Conservation (phyloP, 2,329 filamentous ascomycete genomes). For the Aspergillus versicolor region DNA sequence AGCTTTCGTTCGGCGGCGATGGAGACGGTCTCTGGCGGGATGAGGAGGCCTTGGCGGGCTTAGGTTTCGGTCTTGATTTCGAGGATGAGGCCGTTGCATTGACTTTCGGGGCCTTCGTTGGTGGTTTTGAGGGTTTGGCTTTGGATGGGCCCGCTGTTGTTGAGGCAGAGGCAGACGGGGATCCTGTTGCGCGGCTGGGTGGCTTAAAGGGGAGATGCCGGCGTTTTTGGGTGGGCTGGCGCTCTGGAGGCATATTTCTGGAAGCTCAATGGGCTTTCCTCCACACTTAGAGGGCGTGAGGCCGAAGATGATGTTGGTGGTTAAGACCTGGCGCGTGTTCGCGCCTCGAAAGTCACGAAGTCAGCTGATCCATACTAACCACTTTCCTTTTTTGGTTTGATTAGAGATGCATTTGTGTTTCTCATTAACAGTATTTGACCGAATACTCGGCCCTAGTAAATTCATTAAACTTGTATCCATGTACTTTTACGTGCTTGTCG, state of each 20-base stretch:
- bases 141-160: conserved; percentile 23
- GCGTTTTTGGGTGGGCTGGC: conserved; percentile 34
- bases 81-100: conserved; percentile 18
- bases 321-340: conserved; percentile 1
- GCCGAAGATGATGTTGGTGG: background rate
- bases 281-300: background rate
- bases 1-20: conserved; percentile 1
- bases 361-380: background rate
- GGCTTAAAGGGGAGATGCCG: conserved; percentile 46
- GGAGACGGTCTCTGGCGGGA: conserved; percentile 14
- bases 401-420: background rate
- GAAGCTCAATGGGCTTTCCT: background rate
- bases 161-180: conserved; percentile 3
- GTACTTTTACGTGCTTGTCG: background rate
- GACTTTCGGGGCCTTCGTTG: conserved; percentile 9
- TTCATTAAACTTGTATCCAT: background rate
- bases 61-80: conserved; percentile 12
- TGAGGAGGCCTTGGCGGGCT: conserved; percentile 4
- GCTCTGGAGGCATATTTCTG: conserved; percentile 30
- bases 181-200: conserved; percentile 33
- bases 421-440: background rate
- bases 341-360: background rate
- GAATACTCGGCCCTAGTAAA: background rate
- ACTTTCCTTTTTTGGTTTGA: background rate
- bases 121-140: conserved; percentile 17